A percentile compares a stretch with the other conserved stretches of the same genome.
Conservation (phyloP, 2,329 filamentous ascomycete species). For the Fusarium napiforme region DNA sequence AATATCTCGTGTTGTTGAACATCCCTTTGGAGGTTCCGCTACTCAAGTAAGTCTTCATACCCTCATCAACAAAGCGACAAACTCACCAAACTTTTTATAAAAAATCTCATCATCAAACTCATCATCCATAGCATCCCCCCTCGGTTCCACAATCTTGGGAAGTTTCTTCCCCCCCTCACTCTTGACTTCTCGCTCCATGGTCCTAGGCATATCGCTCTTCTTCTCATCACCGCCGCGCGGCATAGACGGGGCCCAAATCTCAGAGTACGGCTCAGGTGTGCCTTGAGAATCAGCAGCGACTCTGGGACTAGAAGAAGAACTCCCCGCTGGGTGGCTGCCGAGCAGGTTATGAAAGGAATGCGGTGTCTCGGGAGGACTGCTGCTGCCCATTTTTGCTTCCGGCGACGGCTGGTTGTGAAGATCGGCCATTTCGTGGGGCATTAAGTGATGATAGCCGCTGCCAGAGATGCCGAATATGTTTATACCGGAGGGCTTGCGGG, state of each 20-base stretch:
- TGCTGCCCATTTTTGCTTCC: constrained; percentile 24
- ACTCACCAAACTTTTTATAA: constrained; percentile 48
- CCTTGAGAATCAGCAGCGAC: constrained; percentile 1
- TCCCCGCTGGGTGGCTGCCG: constrained; percentile 10
- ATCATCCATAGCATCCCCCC: constrained; percentile 32
- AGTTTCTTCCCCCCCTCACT: not conserved
- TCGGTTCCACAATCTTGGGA: constrained; percentile 24
- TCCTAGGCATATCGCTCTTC: constrained; percentile 16
- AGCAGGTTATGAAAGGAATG: constrained; percentile 36
- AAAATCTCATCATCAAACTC: constrained; percentile 48
- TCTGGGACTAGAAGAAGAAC: constrained; percentile 29
- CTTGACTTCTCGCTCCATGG: constrained; percentile 2
- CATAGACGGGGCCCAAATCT: constrained; percentile 41
- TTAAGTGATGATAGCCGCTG: constrained; percentile 37
- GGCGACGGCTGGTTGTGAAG: constrained; percentile 20
- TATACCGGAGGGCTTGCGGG: constrained; percentile 22
- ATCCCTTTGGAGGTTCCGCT: constrained; percentile 48
- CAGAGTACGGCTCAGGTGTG: constrained; percentile 30
- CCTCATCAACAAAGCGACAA: not conserved
- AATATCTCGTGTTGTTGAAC: constrained; percentile 48
- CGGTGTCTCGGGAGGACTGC: constrained; percentile 36
- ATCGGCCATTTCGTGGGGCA: constrained; percentile 40
- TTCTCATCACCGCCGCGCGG: constrained; percentile 9
- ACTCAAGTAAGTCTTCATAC: constrained; percentile 3
- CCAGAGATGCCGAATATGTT: constrained; percentile 34